Evolutionary conservation across 371 early-diverging fungal species (phyloP).

Genomic region (Amoeboaphelidium protococcarum): DNA sequence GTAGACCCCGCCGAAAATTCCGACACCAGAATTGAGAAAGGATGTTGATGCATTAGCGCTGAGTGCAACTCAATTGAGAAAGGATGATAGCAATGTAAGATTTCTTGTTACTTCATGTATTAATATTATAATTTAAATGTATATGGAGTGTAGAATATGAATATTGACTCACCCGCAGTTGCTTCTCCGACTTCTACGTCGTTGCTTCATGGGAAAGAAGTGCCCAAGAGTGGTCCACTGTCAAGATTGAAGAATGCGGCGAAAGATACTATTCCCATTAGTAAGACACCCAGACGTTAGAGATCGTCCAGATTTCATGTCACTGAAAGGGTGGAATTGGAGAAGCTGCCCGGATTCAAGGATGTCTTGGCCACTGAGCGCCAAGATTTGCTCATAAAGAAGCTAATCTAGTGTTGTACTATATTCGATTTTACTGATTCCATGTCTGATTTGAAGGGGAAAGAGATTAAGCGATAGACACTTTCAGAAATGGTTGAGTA

Average conservation of each 20-base stretch:
- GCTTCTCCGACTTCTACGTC: too few relatives aligned
- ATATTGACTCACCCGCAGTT: too few relatives aligned
- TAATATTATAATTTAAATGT: too few relatives aligned
- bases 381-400: constrained; percentile 51
- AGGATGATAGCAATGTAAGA: too few relatives aligned
- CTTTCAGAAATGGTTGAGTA: constrained; percentile 74
- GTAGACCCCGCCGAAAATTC: too few relatives aligned
- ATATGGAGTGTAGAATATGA: too few relatives aligned
- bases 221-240: constrained; percentile 44
- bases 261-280: constrained; percentile 45
- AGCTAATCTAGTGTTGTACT: constrained; percentile 60
- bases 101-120: too few relatives aligned
- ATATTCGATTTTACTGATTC: constrained; percentile 80
- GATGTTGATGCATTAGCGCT: too few relatives aligned
- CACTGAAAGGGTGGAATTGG: constrained; percentile 42
- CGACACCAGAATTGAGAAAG: too few relatives aligned
- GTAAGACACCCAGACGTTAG: constrained; percentile 53
- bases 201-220: too few relatives aligned
- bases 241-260: constrained; percentile 50
- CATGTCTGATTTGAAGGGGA: constrained; percentile 52
- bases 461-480: constrained; percentile 74
- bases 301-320: constrained; percentile 58
- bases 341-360: constrained; percentile 37
- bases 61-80: too few relatives aligned
- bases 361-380: constrained; percentile 39